Conservation (phyloP, 176 grass and related monocot species). For the Raddia guianensis region DNA sequence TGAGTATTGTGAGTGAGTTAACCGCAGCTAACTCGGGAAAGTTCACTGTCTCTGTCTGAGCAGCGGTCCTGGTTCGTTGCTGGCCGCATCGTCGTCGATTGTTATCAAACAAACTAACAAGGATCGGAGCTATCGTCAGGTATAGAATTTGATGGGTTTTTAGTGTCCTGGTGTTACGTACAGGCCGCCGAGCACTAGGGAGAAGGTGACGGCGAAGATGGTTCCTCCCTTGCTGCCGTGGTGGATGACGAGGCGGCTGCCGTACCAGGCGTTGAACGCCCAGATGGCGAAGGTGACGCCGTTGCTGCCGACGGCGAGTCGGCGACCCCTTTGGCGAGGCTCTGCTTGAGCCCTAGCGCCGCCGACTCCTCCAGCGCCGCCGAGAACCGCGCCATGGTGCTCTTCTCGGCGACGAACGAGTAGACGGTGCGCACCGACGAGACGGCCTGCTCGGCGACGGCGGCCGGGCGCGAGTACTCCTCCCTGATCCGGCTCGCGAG, state of each 20-base stretch:
- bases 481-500: conserved; percentile 73
- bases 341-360: conserved; percentile 76
- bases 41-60: no score
- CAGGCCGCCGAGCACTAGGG: conserved; percentile 76
- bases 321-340: conserved; percentile 85
- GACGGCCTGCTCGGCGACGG: conserved; percentile 79
- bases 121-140: no score
- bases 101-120: no score
- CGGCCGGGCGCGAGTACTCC: conserved; percentile 70
- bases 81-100: neutral
- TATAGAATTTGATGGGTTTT: no score
- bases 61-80: no score
- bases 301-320: conserved; percentile 89
- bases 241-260: conserved; percentile 94
- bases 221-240: conserved; percentile 77
- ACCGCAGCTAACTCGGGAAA: no score
- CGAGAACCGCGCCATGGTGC: conserved; percentile 69
- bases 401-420: conserved; percentile 74
- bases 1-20: no score
- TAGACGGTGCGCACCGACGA: conserved; percentile 89
- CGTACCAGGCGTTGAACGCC: conserved; percentile 90
- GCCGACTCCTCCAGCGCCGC: conserved; percentile 71
- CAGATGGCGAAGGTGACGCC: conserved; percentile 83
- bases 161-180: conserved; percentile 11
- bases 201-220: conserved; percentile 71